phyloP scores from a whole-genome alignment of 2,329 filamentous ascomycete species.

The Aspergillus candidus region DNA sequence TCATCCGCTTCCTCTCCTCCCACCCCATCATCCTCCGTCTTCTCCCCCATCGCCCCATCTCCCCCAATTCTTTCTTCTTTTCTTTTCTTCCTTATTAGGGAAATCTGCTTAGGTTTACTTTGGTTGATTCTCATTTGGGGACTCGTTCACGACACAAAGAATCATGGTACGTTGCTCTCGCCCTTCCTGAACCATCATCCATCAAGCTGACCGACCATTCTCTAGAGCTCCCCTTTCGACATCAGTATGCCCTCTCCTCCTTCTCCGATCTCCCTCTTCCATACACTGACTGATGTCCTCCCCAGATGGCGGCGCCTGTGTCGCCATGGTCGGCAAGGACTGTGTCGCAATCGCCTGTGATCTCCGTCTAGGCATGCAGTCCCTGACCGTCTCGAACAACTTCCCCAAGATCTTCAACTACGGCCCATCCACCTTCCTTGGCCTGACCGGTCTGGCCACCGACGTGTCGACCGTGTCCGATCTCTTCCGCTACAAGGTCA shows the following conservation, averaged over 20 bases:
- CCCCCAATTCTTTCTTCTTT: conserved; percentile 4
- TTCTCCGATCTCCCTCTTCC: conserved; percentile 1
- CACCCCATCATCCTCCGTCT: conserved; percentile 5
- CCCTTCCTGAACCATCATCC: conserved; percentile 9
- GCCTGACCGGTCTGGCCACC: conserved; percentile 91
- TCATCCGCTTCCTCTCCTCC: conserved; percentile 6
- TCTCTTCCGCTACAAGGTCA: conserved; percentile 99
- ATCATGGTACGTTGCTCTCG: conserved; percentile 27
- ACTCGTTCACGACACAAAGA: conserved; percentile 7
- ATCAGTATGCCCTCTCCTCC: conserved; percentile 63
- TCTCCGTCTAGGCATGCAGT: conserved; percentile 91
- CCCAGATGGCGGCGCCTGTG: conserved; percentile 79
- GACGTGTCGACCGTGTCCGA: conserved; percentile 92
- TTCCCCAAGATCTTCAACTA: conserved; percentile 99
- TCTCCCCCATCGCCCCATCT: conserved; percentile 11
- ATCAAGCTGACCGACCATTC: conserved; percentile 30
- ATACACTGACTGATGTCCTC: conserved; percentile 5
- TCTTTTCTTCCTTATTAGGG: neutral
- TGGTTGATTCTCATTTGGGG: conserved; percentile 9
- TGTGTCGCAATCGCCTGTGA: conserved; percentile 99
- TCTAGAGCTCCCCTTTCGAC: conserved; percentile 81
- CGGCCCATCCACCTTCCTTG: conserved; percentile 83
- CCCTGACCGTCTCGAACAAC: conserved; percentile 95
- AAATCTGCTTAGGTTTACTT: neutral
- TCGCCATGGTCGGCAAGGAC: conserved; percentile 99